phyloP scores from a whole-genome alignment of 2,329 filamentous ascomycete species.

The Emericellopsis atlantica region DNA sequence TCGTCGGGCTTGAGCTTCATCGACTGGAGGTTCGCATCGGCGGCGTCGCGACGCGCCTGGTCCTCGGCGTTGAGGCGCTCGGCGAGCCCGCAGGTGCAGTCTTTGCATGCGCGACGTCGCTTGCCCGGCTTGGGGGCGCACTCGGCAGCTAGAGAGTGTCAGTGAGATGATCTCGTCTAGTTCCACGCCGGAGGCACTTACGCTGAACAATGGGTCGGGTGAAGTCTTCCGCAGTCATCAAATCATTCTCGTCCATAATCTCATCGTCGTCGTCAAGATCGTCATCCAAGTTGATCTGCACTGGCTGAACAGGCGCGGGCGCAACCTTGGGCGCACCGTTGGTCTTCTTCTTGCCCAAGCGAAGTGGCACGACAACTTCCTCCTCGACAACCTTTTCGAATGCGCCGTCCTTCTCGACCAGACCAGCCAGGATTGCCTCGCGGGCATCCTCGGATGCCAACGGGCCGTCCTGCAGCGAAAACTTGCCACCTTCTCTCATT shows the following conservation, averaged over 20 bases:
- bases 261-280: constrained; percentile 57
- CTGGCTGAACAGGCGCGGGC: not conserved
- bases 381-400: constrained; percentile 62
- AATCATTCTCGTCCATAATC: constrained; percentile 78
- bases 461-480: constrained; percentile 60
- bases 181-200: constrained; percentile 32
- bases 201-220: constrained; percentile 66
- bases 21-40: constrained; percentile 51
- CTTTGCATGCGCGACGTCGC: constrained; percentile 88
- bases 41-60: constrained; percentile 52
- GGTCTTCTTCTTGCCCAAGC: constrained; percentile 24
- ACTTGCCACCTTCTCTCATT: constrained; percentile 54
- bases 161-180: constrained; percentile 3
- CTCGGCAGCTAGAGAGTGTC: constrained; percentile 48
- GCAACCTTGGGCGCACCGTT: not conserved
- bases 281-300: constrained; percentile 37
- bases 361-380: constrained; percentile 42
- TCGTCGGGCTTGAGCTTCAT: constrained; percentile 67
- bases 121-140: constrained; percentile 82
- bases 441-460: constrained; percentile 35
- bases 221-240: constrained; percentile 78
- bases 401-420: constrained; percentile 49
- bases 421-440: constrained; percentile 76
- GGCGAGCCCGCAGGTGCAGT: constrained; percentile 90
- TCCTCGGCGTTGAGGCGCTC: constrained; percentile 82